Base-by-base conservation (phyloP, 139 green algal genomes). In the Protoeuglena noctilucae region DNA sequence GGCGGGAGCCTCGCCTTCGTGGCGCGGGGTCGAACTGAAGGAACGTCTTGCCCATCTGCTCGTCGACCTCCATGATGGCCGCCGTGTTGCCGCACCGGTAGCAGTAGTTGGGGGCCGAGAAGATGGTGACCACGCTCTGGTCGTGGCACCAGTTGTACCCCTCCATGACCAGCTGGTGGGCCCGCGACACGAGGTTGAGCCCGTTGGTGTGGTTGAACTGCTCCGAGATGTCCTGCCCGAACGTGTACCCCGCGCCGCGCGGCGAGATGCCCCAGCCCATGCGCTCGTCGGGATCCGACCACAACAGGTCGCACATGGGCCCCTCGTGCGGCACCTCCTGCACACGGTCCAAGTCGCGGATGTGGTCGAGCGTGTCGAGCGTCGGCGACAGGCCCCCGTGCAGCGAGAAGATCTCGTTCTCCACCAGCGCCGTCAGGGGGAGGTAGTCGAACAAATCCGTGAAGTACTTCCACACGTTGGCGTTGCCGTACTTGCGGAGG, bases 361-460 rank as follows among this genome's bases (percentile, higher is more conserved):
- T 88, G 63, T 99, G 81, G 67, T 97, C 91, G 49, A 98, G 67
- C 1, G 87, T 93, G 67, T 99, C 91, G 60, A 99, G 66, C 14
- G 85, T 93, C 22, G 92, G 92, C 3, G 78, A 93, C 40, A 99
- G 70, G 12, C 92, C 92, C 22, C 87, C 92, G 60, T 99, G 92
- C 50, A 95, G 73, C 67, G 85, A 96, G 70, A 99, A 99, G 47
- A 98, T 88, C 79, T 87, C 71, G 71, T 82, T 87, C 65, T 98
- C 89, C 26, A 99, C 77, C 3, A 95, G 62, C 2, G 87, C 92
- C 5, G 92, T 95, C 2, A 99, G 71, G 1, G 92, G 92, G 52
- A 99, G 81, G 69, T 94, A 98, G 67, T 99, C 92, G 65, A 99
- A 99, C 19, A 99, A 64, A 69, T 99, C 91, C 9, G 91, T 99